Conservation (phyloP, 768 basidiomycete species). For the Macrolepiota dolichaula region DNA sequence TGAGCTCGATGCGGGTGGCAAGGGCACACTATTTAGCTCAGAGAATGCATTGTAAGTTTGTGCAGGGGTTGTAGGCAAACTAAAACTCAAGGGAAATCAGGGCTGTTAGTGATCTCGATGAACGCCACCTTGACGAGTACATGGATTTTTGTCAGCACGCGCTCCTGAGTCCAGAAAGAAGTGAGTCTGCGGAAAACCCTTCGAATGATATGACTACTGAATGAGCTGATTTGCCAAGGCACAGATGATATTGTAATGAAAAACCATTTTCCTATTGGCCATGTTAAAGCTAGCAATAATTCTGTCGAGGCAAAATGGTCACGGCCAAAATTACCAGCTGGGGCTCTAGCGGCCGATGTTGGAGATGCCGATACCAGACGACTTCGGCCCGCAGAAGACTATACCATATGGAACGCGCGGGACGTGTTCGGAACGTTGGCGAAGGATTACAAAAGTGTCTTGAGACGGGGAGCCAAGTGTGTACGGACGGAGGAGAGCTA, state of each 20-base stretch:
- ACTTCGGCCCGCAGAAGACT: constrained; percentile 54
- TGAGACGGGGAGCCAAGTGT: constrained; percentile 51
- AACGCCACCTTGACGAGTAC: constrained; percentile 57
- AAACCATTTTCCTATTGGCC: constrained; percentile 38
- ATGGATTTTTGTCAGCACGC: constrained; percentile 61
- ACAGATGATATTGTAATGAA: constrained; percentile 29
- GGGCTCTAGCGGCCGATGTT: constrained; percentile 10
- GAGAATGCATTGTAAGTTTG: constrained; percentile 42
- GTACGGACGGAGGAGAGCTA: constrained; percentile 52
- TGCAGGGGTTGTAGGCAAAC: constrained; percentile 4
- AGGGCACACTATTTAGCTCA: constrained; percentile 38
- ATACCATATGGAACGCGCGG: constrained; percentile 62
- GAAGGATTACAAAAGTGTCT: constrained; percentile 44
- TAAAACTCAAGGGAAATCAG: constrained; percentile 31
- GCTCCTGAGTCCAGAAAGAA: constrained; percentile 33
- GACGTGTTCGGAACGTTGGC: constrained; percentile 63
- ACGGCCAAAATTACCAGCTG: not conserved
- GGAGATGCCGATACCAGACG: constrained; percentile 7
- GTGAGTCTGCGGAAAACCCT: not conserved
- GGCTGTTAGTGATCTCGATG: constrained; percentile 48
- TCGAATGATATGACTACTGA: not conserved
- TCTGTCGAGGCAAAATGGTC: not conserved
- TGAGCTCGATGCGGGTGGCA: constrained; percentile 25
- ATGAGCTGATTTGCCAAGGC: not conserved
- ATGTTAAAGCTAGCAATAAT: not conserved